Evolutionary conservation across 2,329 filamentous ascomycete species (phyloP), one percentile per base, ranked within the genome.

Genomic region (Chaetomium globosum): DNA sequence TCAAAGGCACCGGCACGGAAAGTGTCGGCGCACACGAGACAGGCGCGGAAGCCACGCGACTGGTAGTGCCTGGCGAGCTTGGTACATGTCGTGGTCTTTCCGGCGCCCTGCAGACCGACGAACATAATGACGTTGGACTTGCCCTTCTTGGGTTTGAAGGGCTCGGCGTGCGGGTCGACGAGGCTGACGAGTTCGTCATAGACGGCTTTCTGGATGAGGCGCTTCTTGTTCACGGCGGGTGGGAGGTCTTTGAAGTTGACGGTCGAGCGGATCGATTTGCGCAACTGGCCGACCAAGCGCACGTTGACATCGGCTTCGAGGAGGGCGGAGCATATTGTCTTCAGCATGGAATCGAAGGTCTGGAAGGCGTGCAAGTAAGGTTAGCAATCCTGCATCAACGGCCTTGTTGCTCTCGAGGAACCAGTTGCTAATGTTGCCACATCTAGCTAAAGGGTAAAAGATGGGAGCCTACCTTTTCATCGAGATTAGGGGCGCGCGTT

Each of bases 81-180:
- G 49, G 95, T 99, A 84, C 95, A 98, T 13, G 94, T 96, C 1
- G 95, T 99, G 28, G 95, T 99, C 80, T 99, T 99, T 77, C 95
- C 95, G 5, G 94, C 92, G 82, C 95, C 95, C 79, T 99, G 95
- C 57, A 99, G 84, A 80, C 95, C 95, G 68, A 99, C 95, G 77
- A 99, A 98, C 95, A 99, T 99, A 79, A 99, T 97, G 75, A 99
- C 91, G 77, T 97, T 99, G 69, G 90, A 84, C 77, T 93, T 95
- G 70, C 93, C 93, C 80, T 98, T 99, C 81, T 96, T 97, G 26
- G 94, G 93, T 77, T 96, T 95, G 83, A 97, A 99, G 0, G 94
- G 90, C 71, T 97, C 93, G 73, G 91, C 89, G 78, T 98, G 94
- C 30, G 95, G 95, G 74, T 99, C 93, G 71, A 99, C 95, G 59